Evolutionary conservation across 129 eudicot genomes (phyloP).

Genomic region (Apium graveolens): DNA sequence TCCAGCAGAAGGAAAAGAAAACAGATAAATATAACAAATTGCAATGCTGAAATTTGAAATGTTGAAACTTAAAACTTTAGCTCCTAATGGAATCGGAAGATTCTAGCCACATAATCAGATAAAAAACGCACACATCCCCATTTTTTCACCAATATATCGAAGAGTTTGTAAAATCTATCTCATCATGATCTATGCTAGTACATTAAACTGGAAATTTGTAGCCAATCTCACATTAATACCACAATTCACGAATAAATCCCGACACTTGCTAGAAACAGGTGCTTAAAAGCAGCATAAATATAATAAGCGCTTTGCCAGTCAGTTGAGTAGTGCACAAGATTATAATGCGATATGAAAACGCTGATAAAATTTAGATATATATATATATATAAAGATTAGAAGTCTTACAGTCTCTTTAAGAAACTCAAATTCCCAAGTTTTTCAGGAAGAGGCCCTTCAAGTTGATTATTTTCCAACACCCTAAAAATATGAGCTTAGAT

Average conservation of each 20-base stretch:
- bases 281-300: slow-evolving; percentile 27
- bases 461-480: slow-evolving; percentile 59
- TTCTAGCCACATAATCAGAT: not conserved
- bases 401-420: slow-evolving; percentile 59
- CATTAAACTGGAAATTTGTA: not conserved
- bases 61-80: not conserved
- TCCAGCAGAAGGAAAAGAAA: not conserved
- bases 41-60: not conserved
- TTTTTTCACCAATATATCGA: not conserved
- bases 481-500: slow-evolving; percentile 25
- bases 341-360: not conserved
- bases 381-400: not conserved
- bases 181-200: not conserved
- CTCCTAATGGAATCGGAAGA: not conserved
- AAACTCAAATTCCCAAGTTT: slow-evolving; percentile 40
- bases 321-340: not conserved
- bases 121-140: not conserved
- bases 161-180: not conserved
- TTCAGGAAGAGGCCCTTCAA: slow-evolving; percentile 59
- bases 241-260: slow-evolving; percentile 29
- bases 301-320: slow-evolving; percentile 4
- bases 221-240: slow-evolving; percentile 12
- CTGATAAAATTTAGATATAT: not conserved
- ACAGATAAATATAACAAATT: not conserved
- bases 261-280: slow-evolving; percentile 40